Evolutionary conservation across 2,329 filamentous ascomycete genomes (phyloP), one percentile per base, ranked within the genome.

Genomic region (Penicillium sp.): DNA sequence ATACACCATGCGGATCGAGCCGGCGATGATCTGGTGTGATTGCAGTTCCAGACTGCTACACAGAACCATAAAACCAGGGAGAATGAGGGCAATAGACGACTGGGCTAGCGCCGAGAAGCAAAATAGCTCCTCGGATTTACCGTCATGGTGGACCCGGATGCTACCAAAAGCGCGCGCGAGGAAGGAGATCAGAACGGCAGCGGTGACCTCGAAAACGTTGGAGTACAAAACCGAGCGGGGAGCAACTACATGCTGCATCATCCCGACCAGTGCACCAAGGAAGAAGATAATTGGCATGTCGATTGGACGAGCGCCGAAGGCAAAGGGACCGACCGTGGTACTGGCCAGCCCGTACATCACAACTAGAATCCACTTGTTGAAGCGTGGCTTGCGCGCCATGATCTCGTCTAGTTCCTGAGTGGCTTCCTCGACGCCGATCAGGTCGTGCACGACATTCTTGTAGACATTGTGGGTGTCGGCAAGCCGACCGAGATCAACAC

Each of bases 261-360:
- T 69, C 1, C 87, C 88, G 2, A 94, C 74, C 14, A 91, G 69
- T 54, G 79, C 83, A 4, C 88, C 88, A 0, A 94, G 75, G 1
- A 87, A 45, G 62, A 94, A 94, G 30, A 83, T 81, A 19, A 91
- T 76, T 0, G 86, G 87, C 51, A 94, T 71, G 59, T 94, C 88
- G 56, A 93, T 86, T 29, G 83, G 79, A 3, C 87, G 79, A 3
- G 84, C 86, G 40, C 81, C 73, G 56, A 94, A 94, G 8, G 86
- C 86, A 57, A 94, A 94, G 0, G 87, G 87, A 0, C 85, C 87
- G 2, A 93, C 87, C 4, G 75, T 77, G 1, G 81, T 81, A 21
- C 85, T 87, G 2, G 88, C 87, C 9, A 88, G 64, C 0, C 88
- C 88, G 54, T 88, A 90, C 33, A 90, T 67, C 2, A 82, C 63